Conservation (phyloP, 768 basidiomycete species). For the Kwoniella newhampshirensis region DNA sequence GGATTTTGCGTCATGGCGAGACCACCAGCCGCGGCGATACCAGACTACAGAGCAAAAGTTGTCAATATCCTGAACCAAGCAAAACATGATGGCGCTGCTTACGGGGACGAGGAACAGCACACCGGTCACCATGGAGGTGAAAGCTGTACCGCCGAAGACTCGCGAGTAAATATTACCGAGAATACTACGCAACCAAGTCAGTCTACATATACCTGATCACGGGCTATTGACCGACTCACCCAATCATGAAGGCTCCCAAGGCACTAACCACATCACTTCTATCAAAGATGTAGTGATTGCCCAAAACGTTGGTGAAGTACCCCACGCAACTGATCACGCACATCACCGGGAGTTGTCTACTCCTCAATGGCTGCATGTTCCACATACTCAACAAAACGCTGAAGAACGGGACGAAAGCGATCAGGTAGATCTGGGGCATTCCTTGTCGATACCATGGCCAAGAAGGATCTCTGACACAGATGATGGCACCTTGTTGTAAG, state of each 20-base stretch:
- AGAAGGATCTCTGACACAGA: slow-evolving; percentile 68
- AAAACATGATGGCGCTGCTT: slow-evolving; percentile 49
- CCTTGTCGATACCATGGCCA: slow-evolving; percentile 78
- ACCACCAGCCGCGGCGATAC: slow-evolving; percentile 80
- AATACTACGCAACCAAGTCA: slow-evolving; percentile 45
- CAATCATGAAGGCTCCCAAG: slow-evolving; percentile 78
- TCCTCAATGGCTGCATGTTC: slow-evolving; percentile 73
- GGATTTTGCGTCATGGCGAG: slow-evolving; percentile 59
- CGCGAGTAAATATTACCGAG: slow-evolving; percentile 75
- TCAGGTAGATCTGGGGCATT: slow-evolving; percentile 67
- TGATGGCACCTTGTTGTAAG: slow-evolving; percentile 56
- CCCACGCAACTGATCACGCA: slow-evolving; percentile 61
- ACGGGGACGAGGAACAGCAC: slow-evolving; percentile 86
- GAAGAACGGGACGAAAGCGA: slow-evolving; percentile 44
- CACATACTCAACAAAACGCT: slow-evolving; percentile 67
- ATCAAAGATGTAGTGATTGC: slow-evolving; percentile 70
- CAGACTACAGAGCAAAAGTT: slow-evolving; percentile 46
- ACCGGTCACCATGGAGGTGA: slow-evolving; percentile 77
- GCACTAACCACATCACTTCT: slow-evolving; percentile 77
- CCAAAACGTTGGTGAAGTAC: slow-evolving; percentile 65
- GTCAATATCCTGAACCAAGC: background rate
- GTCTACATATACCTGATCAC: background rate
- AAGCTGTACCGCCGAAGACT: slow-evolving; percentile 65
- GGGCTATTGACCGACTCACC: slow-evolving; percentile 42
- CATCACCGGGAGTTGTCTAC: slow-evolving; percentile 62